Percentiles rank a stretch among this genome's conserved stretches.
phyloP scores from a whole-genome alignment of 164 flowering plant genomes.

The Stephania cephalantha region DNA sequence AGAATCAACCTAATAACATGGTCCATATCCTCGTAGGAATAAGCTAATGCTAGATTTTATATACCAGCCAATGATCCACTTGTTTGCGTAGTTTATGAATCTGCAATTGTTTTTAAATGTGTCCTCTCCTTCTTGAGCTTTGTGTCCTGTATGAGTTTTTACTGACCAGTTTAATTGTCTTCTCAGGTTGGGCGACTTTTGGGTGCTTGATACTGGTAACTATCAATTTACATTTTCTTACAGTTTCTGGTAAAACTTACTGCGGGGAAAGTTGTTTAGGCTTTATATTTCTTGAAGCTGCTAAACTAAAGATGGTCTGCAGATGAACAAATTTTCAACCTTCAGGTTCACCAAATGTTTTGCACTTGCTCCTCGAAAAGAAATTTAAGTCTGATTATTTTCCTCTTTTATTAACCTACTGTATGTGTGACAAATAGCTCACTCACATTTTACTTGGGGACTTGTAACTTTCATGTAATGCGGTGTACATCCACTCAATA shows the following conservation, averaged over 20 bases:
- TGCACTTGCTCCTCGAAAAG: background rate
- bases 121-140: background rate
- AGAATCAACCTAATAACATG: background rate
- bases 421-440: background rate
- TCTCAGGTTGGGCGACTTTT: slow-evolving; percentile 96
- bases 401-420: background rate
- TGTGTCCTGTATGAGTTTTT: background rate
- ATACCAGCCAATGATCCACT: background rate
- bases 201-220: slow-evolving; percentile 96
- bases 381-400: background rate
- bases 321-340: background rate
- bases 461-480: background rate
- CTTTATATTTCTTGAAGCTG: background rate
- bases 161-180: slow-evolving; percentile 11
- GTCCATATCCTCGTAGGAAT: background rate
- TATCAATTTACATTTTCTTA: background rate
- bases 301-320: background rate
- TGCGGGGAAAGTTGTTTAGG: background rate
- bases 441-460: background rate
- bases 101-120: background rate
- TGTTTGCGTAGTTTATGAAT: background rate
- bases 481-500: background rate
- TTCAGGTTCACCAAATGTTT: background rate
- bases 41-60: background rate
- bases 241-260: background rate